Conservation (phyloP, 495 filamentous ascomycete species). For the Amphirosellinia nigrospora region DNA sequence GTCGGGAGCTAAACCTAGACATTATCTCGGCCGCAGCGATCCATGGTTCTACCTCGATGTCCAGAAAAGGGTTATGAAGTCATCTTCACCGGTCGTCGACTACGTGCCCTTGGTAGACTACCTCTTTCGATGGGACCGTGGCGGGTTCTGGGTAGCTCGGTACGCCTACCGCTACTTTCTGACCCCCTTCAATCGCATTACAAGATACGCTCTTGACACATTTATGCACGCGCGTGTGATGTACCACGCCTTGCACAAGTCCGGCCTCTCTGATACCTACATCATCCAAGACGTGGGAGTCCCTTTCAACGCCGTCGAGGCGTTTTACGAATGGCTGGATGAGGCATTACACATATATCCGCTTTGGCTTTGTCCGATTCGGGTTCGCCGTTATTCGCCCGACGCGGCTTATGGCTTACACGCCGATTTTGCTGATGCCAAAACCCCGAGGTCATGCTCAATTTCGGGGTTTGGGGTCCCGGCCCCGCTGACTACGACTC, state of each 20-base stretch:
- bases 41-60: conserved; percentile 63
- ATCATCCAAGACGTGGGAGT: conserved; percentile 63
- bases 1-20: conserved; percentile 35
- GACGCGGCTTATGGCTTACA: conserved; percentile 44
- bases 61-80: conserved; percentile 28
- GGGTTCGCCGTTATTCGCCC: conserved; percentile 43
- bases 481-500: conserved; percentile 37
- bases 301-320: conserved; percentile 45
- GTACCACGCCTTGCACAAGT: conserved; percentile 61
- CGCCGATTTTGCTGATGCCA: conserved; percentile 42
- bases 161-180: conserved; percentile 60
- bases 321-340: conserved; percentile 52
- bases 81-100: conserved; percentile 28
- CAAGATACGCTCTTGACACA: conserved; percentile 54
- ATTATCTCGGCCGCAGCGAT: conserved; percentile 51
- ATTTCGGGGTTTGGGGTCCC: conserved; percentile 58
- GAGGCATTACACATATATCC: conserved; percentile 54
- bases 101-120: conserved; percentile 59
- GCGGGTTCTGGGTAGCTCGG: conserved; percentile 63
- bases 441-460: conserved; percentile 44
- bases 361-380: conserved; percentile 63
- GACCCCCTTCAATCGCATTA: conserved; percentile 60
- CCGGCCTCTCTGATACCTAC: conserved; percentile 48
- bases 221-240: conserved; percentile 65
- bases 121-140: conserved; percentile 67